A percentile compares a stretch with the other conserved stretches of the same genome.
Conservation (phyloP, 192 early-diverging fungal genomes). For the Pecoramyces ruminantium region DNA sequence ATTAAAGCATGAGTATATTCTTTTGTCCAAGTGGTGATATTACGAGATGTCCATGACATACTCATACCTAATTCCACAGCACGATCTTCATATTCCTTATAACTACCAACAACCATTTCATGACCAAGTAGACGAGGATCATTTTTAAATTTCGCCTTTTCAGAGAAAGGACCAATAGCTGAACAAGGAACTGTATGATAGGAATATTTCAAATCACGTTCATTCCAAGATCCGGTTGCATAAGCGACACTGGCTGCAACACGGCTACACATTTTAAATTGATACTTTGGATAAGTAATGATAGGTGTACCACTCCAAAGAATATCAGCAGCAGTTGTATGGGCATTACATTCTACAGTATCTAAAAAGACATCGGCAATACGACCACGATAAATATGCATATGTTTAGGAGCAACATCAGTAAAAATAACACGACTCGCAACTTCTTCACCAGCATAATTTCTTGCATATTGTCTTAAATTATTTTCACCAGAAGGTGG, state of each 20-base stretch:
- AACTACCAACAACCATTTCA: conserved; percentile 22
- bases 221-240: conserved; percentile 44
- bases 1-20: not conserved
- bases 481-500: conserved; percentile 72
- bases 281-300: conserved; percentile 69
- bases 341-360: conserved; percentile 91
- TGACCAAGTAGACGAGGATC: conserved; percentile 16
- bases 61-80: conserved; percentile 16
- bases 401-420: conserved; percentile 46
- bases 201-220: conserved; percentile 13
- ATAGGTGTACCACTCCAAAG: conserved; percentile 88
- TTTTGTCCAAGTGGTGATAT: not conserved
- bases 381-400: conserved; percentile 82
- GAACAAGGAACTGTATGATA: conserved; percentile 1
- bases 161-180: not conserved
- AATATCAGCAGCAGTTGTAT: conserved; percentile 89
- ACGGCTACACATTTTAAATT: conserved; percentile 79
- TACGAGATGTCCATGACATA: conserved; percentile 11
- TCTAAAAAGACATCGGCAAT: conserved; percentile 84
- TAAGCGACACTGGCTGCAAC: conserved; percentile 74
- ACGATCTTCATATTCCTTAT: conserved; percentile 25
- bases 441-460: conserved; percentile 58
- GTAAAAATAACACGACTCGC: conserved; percentile 73
- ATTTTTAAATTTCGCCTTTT: not conserved
- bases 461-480: conserved; percentile 45